Evolutionary conservation across 2,329 filamentous ascomycete genomes (phyloP).

Genomic region (Lasiodiplodia gonubiensis): DNA sequence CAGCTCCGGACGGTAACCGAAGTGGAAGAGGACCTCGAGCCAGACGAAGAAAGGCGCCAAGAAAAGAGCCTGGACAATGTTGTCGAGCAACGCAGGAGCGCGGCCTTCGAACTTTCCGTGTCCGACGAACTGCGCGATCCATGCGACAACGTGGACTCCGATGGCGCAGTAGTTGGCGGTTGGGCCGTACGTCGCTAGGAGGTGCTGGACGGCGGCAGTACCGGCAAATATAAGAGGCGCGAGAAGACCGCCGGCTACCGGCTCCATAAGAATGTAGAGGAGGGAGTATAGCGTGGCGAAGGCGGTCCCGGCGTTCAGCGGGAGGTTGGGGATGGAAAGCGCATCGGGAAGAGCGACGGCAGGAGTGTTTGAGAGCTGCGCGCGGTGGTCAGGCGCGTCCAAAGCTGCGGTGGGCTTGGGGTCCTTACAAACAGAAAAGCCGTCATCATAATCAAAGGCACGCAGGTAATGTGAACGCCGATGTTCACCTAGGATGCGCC

Average conservation of each 20-base stretch:
- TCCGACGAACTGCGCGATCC: conserved; percentile 89
- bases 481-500: conserved; percentile 66
- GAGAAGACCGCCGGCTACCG: conserved; percentile 82
- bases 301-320: conserved; percentile 65
- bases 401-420: neutral
- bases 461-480: conserved; percentile 78
- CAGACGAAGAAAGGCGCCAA: conserved; percentile 96
- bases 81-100: conserved; percentile 88
- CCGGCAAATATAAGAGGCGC: conserved; percentile 76
- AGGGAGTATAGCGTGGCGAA: conserved; percentile 69
- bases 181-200: conserved; percentile 67
- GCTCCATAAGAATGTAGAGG: conserved; percentile 91
- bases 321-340: conserved; percentile 62
- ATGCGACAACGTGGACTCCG: conserved; percentile 68
- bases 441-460: conserved; percentile 75
- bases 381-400: neutral
- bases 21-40: conserved; percentile 88
- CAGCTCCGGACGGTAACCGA: conserved; percentile 89
- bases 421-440: conserved; percentile 71
- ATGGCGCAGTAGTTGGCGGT: conserved; percentile 70
- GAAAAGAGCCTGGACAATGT: conserved; percentile 88
- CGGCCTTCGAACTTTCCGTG: conserved; percentile 88
- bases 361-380: conserved; percentile 62
- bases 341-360: conserved; percentile 60
- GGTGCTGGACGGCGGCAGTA: conserved; percentile 76